phyloP scores from a whole-genome alignment of 2,329 filamentous ascomycete genomes.

The Arthrobotrys iridis region DNA sequence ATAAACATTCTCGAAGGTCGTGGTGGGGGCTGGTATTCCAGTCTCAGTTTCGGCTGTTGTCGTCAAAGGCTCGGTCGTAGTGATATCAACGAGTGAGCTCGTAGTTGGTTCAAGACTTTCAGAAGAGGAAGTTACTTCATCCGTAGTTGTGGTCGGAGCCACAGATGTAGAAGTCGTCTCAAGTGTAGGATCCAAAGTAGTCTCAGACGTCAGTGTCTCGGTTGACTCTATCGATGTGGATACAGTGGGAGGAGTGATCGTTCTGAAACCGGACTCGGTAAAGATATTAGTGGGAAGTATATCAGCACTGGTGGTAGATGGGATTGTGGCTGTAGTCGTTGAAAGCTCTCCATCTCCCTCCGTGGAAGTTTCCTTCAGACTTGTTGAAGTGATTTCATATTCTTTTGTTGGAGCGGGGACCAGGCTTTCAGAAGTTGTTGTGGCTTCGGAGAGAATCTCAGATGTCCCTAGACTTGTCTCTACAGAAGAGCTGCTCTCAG shows the following conservation, averaged over 20 bases:
- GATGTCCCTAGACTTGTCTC: not conserved
- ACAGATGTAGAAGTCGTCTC: not conserved
- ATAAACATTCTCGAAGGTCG: not conserved
- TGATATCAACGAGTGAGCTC: not conserved
- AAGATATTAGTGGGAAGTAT: slow-evolving; percentile 21
- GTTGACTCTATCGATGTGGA: not conserved
- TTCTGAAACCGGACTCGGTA: slow-evolving; percentile 3
- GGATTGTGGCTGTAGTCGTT: not conserved
- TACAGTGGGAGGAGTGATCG: slow-evolving; percentile 14
- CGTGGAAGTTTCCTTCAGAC: not conserved
- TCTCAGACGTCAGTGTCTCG: not conserved
- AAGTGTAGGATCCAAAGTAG: not conserved
- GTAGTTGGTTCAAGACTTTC: not conserved
- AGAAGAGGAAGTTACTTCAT: not conserved
- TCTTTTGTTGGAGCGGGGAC: not conserved
- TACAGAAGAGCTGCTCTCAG: not conserved
- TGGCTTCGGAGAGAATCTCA: not conserved
- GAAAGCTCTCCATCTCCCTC: not conserved
- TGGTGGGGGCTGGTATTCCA: not conserved
- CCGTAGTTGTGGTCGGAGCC: not conserved
- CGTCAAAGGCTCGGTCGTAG: not conserved
- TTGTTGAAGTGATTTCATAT: not conserved
- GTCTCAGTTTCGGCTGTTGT: not conserved
- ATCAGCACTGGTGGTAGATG: not conserved
- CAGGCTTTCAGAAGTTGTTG: not conserved